A percentile compares a stretch with the other conserved stretches of the same genome.
Evolutionary conservation across 129 eudicot species (phyloP).

Genomic region (Flaveria bidentis): DNA sequence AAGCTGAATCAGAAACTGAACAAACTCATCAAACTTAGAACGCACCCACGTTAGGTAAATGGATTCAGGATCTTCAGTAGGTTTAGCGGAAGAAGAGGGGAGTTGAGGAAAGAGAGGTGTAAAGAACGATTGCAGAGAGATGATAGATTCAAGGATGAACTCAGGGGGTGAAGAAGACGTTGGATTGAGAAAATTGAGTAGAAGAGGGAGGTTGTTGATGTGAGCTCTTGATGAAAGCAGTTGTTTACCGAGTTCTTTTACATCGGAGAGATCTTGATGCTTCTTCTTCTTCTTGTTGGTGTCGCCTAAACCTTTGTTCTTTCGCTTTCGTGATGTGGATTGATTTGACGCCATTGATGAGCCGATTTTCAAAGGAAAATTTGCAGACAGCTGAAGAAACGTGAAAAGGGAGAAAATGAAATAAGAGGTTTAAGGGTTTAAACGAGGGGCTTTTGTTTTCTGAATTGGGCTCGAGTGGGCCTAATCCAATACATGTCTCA

Average conservation of each 20-base stretch:
- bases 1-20: conserved; percentile 46
- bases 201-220: conserved; percentile 76
- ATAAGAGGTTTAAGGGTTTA: not conserved
- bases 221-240: conserved; percentile 68
- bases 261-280: conserved; percentile 47
- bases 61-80: conserved; percentile 52
- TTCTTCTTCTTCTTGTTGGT: conserved; percentile 26
- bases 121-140: conserved; percentile 86
- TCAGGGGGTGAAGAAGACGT: conserved; percentile 44
- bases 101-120: conserved; percentile 62
- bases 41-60: conserved; percentile 75
- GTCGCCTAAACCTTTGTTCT: conserved; percentile 34
- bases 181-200: conserved; percentile 46
- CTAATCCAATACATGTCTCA: not conserved
- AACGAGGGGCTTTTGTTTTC: not conserved
- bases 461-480: not conserved
- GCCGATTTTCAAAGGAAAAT: not conserved
- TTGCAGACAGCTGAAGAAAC: not conserved
- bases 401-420: not conserved
- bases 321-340: conserved; percentile 35
- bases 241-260: conserved; percentile 61
- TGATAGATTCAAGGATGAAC: conserved; percentile 61
- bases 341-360: conserved; percentile 43
- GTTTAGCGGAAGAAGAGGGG: conserved; percentile 58
- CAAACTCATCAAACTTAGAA: conserved; percentile 67